These are phyloP conservation scores for Willaertia magna DNA, from an alignment of 208 protist genomes.

Conservation along the genomic window DNA sequence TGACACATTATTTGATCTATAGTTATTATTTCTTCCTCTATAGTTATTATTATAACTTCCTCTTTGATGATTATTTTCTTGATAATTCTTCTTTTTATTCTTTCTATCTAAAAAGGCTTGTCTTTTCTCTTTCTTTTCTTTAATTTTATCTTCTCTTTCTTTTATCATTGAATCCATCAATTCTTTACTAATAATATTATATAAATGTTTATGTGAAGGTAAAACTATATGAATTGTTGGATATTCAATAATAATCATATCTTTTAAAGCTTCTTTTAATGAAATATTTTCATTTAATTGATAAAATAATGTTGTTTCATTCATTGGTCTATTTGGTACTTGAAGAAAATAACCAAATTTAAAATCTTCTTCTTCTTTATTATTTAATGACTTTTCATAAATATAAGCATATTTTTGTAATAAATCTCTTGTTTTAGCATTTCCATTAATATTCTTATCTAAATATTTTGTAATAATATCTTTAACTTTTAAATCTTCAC, in stretches of 20 bases:
- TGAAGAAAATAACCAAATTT: background rate
- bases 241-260: background rate
- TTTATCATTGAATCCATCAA: background rate
- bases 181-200: background rate
- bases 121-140: background rate
- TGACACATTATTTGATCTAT: background rate
- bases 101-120: background rate
- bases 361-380: too few species aligned
- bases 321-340: background rate
- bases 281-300: background rate
- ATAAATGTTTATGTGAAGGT: background rate
- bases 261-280: background rate
- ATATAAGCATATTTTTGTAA: background rate
- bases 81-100: background rate
- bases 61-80: background rate
- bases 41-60: background rate
- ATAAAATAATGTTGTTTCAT: background rate
- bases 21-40: background rate
- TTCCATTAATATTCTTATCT: background rate
- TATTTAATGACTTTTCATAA: background rate
- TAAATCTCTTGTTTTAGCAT: background rate
- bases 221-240: background rate
- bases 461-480: background rate
- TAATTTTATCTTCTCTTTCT: background rate
- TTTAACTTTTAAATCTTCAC: background rate